These are phyloP conservation scores for Tetradesmus lagerheimii DNA, from an alignment of 139 green algal genomes.

Conservation along the genomic window DNA sequence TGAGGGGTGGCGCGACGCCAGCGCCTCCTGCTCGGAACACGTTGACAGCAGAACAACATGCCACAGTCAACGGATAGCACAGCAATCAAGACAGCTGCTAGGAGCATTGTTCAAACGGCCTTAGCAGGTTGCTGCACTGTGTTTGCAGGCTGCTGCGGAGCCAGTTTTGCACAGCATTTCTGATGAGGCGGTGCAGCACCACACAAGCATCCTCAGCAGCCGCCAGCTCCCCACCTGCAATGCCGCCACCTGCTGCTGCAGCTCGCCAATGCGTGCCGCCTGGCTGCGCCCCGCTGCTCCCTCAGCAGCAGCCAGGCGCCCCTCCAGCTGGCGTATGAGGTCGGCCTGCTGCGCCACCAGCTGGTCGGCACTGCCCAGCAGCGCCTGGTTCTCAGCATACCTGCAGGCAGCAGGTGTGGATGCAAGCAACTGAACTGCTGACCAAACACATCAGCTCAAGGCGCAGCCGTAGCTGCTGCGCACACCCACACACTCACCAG, in stretches of 20 bases:
- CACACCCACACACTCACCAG: background rate
- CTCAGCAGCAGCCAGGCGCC: constrained; percentile 48
- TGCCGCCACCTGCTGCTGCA: constrained; percentile 18
- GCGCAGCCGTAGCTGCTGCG: too few species aligned
- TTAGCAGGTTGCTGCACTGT: too few species aligned
- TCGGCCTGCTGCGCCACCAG: constrained; percentile 68
- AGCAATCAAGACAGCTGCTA: background rate
- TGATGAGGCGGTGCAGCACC: background rate
- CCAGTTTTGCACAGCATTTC: too few species aligned
- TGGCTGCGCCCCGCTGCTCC: background rate
- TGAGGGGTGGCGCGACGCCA: constrained; percentile 54
- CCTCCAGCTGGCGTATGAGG: constrained; percentile 59
- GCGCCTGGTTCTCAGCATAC: constrained; percentile 76
- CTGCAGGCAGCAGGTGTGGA: constrained; percentile 1
- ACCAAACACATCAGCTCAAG: too few species aligned
- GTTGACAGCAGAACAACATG: too few species aligned
- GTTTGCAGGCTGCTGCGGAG: too few species aligned
- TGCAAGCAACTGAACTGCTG: background rate
- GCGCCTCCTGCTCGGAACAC: constrained; percentile 9
- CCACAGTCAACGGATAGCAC: background rate
- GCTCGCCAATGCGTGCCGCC: background rate
- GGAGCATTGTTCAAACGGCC: too few species aligned
- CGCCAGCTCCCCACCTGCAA: background rate
- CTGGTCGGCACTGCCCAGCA: constrained; percentile 62
- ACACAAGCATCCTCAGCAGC: background rate